Percentiles rank a stretch among this genome's conserved stretches.
Evolutionary conservation across 257 asterid genomes (phyloP).

Genomic region (Eucommia ulmoides): DNA sequence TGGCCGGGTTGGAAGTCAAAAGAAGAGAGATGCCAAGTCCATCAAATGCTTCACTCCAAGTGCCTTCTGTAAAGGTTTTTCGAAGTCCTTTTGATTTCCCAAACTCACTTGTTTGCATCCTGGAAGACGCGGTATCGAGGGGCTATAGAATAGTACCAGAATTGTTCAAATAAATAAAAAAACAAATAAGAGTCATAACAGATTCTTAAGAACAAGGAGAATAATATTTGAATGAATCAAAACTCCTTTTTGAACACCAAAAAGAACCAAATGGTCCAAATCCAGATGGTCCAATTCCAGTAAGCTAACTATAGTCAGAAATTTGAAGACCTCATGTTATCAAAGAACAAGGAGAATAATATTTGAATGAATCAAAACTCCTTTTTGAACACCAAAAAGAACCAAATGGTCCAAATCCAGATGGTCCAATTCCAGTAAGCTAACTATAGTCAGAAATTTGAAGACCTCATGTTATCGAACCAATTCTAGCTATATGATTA

Average conservation of each 20-base stretch:
- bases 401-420: neutral
- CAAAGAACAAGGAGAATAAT: neutral
- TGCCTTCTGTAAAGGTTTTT: constrained; percentile 29
- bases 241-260: neutral
- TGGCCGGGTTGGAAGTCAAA: constrained; percentile 39
- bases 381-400: neutral
- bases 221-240: neutral
- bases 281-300: neutral
- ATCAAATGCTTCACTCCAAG: constrained; percentile 35
- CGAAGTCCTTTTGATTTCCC: constrained; percentile 33
- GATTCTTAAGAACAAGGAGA: neutral
- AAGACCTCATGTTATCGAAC: too few species aligned
- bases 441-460: too few species aligned
- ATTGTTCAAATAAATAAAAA: neutral
- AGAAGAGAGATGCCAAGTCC: constrained; percentile 39
- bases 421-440: neutral
- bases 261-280: neutral
- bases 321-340: too few species aligned
- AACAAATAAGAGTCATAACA: neutral
- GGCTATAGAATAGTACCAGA: constrained; percentile 15
- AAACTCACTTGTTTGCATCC: constrained; percentile 43
- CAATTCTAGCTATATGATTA: neutral
- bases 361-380: neutral
- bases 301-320: too few species aligned
- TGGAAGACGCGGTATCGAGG: constrained; percentile 33